Evolutionary conservation across 208 protist species (phyloP), one percentile per base, ranked within the genome.

Genomic region (Trypanosoma grayi): DNA sequence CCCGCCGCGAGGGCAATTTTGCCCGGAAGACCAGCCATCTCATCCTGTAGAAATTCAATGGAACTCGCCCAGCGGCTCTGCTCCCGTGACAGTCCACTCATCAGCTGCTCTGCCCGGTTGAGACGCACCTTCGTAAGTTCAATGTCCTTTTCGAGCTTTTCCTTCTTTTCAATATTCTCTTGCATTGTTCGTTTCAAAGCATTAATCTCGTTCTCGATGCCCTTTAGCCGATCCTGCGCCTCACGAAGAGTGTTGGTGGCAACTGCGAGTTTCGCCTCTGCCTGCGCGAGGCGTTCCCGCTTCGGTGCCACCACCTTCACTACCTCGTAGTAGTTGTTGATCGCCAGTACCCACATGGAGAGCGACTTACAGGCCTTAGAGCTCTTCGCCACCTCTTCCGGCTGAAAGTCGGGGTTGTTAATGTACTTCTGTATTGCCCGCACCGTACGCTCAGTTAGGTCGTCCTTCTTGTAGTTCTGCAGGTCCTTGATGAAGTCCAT

Each of bases 251-350:
- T 67, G 16, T 75, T 67, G n/a, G 76, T 87, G 16, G 93, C 90
- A 11, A 93, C 75, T 0, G 24, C 73, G 43, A 97, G 70, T 73
- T 95, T 94, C 4, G 60, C 87, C 63, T 96, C 88, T 2, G 88
- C 93, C 73, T 89, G 79, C 14, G 79, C 83, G 28, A 96, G 75
- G 3, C 79, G 62, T 45, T 79, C 66, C 33, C 84, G 73, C 79
- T 97, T 95, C 18, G 94, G 92, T 5, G 70, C 81, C n/a, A 97
- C 85, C 0, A 94, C 83, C 66, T 95, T 95, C 31, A 90, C 81
- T 18, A 98, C 93, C 41, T 95, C 81, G 65, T 94, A 88, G 79
- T 98, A 99, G 60, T 89, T 93, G 70, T 97, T 89, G 60, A 98
- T 97, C 22, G 97, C 97, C 24, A 88, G 60, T 44, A 94, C 90